These are phyloP conservation scores for Forsythia viridissima DNA, from an alignment of 257 asterid genomes.

Conservation along the genomic window DNA sequence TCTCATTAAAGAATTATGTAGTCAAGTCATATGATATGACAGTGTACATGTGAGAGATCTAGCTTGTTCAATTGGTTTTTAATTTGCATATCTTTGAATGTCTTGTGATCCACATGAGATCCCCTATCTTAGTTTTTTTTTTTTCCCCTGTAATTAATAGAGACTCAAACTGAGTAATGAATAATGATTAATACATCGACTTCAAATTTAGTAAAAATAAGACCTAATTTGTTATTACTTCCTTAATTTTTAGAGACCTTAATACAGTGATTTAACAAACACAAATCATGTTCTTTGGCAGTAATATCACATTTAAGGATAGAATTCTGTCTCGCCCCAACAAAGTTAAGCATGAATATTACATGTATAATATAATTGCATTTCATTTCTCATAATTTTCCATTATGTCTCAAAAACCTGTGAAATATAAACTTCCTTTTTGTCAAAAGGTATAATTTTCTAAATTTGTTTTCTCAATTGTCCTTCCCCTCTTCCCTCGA, in stretches of 20 bases:
- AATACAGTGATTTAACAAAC: background rate
- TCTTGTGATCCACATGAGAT: background rate
- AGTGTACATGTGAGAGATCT: background rate
- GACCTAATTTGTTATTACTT: background rate
- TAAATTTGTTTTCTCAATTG: background rate
- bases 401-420: no score
- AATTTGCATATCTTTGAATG: background rate
- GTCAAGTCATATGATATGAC: background rate
- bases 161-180: background rate
- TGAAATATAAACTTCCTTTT: no score
- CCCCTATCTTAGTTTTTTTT: background rate
- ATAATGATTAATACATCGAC: background rate
- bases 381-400: no score
- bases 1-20: background rate
- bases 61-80: background rate
- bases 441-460: no score
- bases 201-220: background rate
- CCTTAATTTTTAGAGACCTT: background rate
- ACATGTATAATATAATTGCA: no score
- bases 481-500: background rate
- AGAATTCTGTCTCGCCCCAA: no score
- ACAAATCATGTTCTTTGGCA: no score
- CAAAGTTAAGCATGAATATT: no score
- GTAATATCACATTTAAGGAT: no score
- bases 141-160: background rate